Evolutionary conservation across 106 monocot genomes (phyloP), one percentile per base, ranked within the genome.

Genomic region (Dactylorhiza incarnata): DNA sequence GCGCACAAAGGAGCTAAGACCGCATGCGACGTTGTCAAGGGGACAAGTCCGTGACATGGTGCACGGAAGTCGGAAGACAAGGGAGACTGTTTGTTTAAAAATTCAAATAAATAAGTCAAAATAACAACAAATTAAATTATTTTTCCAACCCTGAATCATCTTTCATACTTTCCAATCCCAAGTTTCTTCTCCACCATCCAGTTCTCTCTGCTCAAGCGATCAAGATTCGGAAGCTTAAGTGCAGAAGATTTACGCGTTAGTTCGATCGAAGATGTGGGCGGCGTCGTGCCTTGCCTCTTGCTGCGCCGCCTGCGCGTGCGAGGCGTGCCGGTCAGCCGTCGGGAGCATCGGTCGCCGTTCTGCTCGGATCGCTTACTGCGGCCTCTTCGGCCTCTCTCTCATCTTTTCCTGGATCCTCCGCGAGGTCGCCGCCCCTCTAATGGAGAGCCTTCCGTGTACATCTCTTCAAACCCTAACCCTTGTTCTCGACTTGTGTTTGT

Each of bases 301-400:
- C 88, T 99, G 99, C 88, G 99, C 99, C 1, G 83, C 94, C 54
- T 99, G 99, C 85, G 99, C 99, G 17, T 99, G 99, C 88, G 91
- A 91, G 73, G 99, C 99, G 53, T 99, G 99, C 86, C 89, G 87
- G 7, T 91, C 99, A 43, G 94, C 86, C 58, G 94, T 91, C 69
- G 91, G 91, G 44, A 82, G 94, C 49, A 94, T 99, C 89, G 81
- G 93, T 83, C 91, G 99, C 61, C 88, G 94, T 16, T 99, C 99
- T 74, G 99, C 99, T 29, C 84, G 99, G 67, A 94, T 99, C 82
- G 99, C 99, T 71, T 99, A 99, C 77, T 99, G 99, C 80, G 99
- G 94, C 7, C 88, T 99, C 77, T 99, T 99, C 79, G 99, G 83
- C 37, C 94, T 99, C 59, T 99, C 99, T 66, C 94, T 99, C 83